Evolutionary conservation across 108 stramenopile species (phyloP).

Genomic region (Discostella stelligeroides): DNA sequence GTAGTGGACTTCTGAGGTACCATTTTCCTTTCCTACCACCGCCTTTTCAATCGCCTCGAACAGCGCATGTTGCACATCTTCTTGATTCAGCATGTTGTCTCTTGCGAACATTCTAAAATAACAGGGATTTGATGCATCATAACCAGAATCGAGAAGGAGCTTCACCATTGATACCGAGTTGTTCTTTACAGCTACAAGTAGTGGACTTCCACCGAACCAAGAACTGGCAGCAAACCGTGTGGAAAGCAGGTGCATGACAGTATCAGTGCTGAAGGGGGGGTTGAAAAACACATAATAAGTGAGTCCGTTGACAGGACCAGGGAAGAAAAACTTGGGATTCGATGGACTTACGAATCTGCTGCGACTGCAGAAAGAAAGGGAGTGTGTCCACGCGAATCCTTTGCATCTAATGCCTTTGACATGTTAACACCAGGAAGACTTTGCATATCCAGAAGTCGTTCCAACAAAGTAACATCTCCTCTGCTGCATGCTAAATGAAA

Average conservation of each 20-base stretch:
- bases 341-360: slow-evolving; percentile 38
- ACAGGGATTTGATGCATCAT: slow-evolving; percentile 4
- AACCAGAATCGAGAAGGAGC: slow-evolving; percentile 58
- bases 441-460: slow-evolving; percentile 49
- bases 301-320: too few relatives aligned
- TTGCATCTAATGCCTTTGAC: slow-evolving; percentile 53
- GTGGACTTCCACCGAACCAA: slow-evolving; percentile 54
- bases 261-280: slow-evolving; percentile 32
- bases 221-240: slow-evolving; percentile 34
- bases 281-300: too few relatives aligned
- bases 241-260: slow-evolving; percentile 65
- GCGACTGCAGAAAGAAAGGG: slow-evolving; percentile 68
- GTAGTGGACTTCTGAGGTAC: background rate
- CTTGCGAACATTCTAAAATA: background rate
- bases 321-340: too few relatives aligned
- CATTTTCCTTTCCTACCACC: background rate
- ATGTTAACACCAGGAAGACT: slow-evolving; percentile 30
- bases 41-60: slow-evolving; percentile 23
- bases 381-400: slow-evolving; percentile 49
- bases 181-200: slow-evolving; percentile 61
- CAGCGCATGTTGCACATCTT: slow-evolving; percentile 34
- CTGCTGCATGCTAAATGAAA: slow-evolving; percentile 65
- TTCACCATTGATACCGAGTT: slow-evolving; percentile 61
- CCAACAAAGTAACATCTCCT: slow-evolving; percentile 56
- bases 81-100: background rate